Conservation (phyloP, 192 early-diverging fungal genomes). For the Mortierella alpina region DNA sequence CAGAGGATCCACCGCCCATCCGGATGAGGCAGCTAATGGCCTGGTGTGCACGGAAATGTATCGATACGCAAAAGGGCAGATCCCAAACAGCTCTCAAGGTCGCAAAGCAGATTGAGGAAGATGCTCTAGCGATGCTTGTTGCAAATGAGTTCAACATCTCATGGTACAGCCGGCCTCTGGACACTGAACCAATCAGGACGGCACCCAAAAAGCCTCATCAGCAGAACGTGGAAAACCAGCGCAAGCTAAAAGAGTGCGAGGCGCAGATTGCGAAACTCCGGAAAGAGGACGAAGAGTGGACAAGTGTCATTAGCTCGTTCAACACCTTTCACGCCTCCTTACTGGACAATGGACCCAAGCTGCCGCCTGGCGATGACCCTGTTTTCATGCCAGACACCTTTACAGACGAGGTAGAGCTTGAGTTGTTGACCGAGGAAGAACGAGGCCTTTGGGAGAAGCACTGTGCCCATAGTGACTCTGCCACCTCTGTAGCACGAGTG, state of each 20-base stretch:
- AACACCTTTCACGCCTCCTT: constrained; percentile 48
- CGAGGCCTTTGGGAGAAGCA: constrained; percentile 47
- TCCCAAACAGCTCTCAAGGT: constrained; percentile 30
- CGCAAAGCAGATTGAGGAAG: constrained; percentile 41
- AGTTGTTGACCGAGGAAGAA: constrained; percentile 40
- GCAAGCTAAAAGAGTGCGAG: constrained; percentile 34
- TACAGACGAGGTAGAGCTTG: constrained; percentile 25
- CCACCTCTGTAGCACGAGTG: not conserved
- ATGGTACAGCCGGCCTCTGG: constrained; percentile 38
- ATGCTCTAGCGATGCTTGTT: constrained; percentile 18
- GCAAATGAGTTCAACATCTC: constrained; percentile 29
- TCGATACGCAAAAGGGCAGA: constrained; percentile 15
- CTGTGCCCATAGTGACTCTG: constrained; percentile 3
- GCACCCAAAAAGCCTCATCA: constrained; percentile 43
- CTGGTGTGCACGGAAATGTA: constrained; percentile 37
- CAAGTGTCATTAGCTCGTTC: constrained; percentile 37
- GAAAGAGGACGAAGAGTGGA: constrained; percentile 48
- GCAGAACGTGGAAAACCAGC: constrained; percentile 35
- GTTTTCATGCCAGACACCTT: constrained; percentile 12
- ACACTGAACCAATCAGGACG: constrained; percentile 13
- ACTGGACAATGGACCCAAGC: constrained; percentile 22
- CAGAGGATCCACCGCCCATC: constrained; percentile 36
- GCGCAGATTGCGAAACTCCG: constrained; percentile 43
- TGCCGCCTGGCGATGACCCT: constrained; percentile 28
- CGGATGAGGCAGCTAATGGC: constrained; percentile 51